Base-by-base conservation (phyloP, 345 rosid species). In the Noccaea bulbosa region DNA sequence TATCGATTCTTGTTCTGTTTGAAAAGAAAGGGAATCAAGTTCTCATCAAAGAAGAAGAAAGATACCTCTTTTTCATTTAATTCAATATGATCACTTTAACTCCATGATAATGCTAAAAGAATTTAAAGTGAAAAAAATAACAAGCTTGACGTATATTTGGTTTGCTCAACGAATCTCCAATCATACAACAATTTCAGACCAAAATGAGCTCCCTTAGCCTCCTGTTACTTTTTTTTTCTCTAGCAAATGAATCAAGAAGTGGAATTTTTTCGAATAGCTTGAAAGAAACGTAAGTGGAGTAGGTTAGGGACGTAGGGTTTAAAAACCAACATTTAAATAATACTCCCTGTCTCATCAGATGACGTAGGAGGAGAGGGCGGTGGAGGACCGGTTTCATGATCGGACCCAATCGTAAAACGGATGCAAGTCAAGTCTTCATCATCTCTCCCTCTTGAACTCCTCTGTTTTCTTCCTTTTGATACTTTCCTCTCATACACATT, bases 331-430 rank as follows among this genome's bases (percentile, higher is more conserved):
- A 11, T 61, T 24, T 45, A 65, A 51, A 65, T 22, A 39, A 14
- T 51, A 38, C 16, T 27, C 50, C 65, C 58, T 38, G 43, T 67
- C 34, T 74, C 78, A 74, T 67, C 89, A 67, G 85, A 81, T 35
- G 83, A 92, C 56, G 85, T 80, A 40, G 86, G 81, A 11, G 96
- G 85, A 60, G 83, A 75, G 24, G 89, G 85, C 5, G 84, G 89
- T 69, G 86, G 84, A 44, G 81, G 78, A 47, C 59, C 78, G 11
- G 10, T 45, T 54, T 76, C 83, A 71, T 63, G 71, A 46, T 65
- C 22, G 6, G 80, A 79, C 57, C 73, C 90, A 66, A 71, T 53
- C 59, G 59, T 70, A 53, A 79, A 77, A 27, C 82, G 78, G 55
- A 72, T 72, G 49, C 71, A 69, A 34, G 34, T 43, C 12, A 55